Evolutionary conservation across 345 rosid species (phyloP), one percentile per base, ranked within the genome.

Genomic region (Salix koriyanagi): DNA sequence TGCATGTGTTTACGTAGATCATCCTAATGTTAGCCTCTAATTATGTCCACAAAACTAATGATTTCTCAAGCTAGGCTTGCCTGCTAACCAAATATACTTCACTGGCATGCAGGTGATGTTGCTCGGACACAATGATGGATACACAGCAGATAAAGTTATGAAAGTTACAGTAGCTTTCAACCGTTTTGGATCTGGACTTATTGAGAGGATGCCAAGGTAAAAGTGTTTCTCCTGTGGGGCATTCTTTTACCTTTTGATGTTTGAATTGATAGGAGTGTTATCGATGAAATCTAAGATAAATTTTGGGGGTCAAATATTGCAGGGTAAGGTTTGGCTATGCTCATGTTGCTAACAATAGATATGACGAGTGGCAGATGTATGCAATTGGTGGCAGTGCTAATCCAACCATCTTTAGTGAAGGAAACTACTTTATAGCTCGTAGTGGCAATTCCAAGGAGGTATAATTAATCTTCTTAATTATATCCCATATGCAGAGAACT

Each of bases 301-400:
- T 21, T n/a, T n/a, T n/a, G n/a, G n/a, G n/a, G 34, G 26, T 9
- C 3, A 7, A 23, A 9, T 39, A 37, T 41, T 62, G 30, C 54
- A 80, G 83, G 79, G 83, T 80, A 6, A 80, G 83, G 60, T 76
- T 65, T 76, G 83, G 79, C 10, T 67, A 72, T 72, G 79, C 83
- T 6, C 83, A 76, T 12, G 66, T 80, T 10, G 79, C 75, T 14
- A 76, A 80, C 65, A 80, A 80, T 15, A 58, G 83, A 37, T 80
- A 80, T 39, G 83, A 80, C 5, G 77, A 80, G n/a, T 80, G 83
- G 83, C 6, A 26, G 16, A 76, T 67, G 80, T 80, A 80, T 67
- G 77, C 74, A 25, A 62, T 72, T 32, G 80, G 83, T 10, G 80
- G 83, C 12, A 76, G 83, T 25, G 77, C 83, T 44, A 76, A 76